Percentiles rank a stretch among this genome's conserved stretches.
Conservation (phyloP, 2,329 filamentous ascomycete species). For the Metarhizium album region DNA sequence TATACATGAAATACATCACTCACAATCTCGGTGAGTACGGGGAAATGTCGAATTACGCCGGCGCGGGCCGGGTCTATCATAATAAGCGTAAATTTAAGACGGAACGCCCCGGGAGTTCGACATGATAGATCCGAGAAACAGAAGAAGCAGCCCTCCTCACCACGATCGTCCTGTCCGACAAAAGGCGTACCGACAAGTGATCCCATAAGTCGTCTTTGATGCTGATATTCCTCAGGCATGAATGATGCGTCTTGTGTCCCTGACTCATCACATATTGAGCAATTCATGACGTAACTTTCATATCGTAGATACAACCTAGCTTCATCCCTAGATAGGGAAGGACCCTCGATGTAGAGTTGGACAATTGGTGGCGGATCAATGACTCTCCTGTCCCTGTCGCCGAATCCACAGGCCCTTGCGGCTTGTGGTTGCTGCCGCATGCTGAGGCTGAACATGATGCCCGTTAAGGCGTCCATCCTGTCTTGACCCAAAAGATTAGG, state of each 20-base stretch:
- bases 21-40: constrained; percentile 40
- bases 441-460: constrained; percentile 19
- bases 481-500: constrained; percentile 17
- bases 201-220: constrained; percentile 69
- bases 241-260: constrained; percentile 57
- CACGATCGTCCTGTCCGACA: constrained; percentile 62
- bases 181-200: constrained; percentile 68
- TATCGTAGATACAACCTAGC: constrained; percentile 40
- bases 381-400: constrained; percentile 69
- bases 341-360: constrained; percentile 56
- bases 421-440: constrained; percentile 71
- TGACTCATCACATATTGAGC: constrained; percentile 61
- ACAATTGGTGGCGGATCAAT: constrained; percentile 80
- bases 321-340: constrained; percentile 43
- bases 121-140: constrained; percentile 77
- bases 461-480: constrained; percentile 10
- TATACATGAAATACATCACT: constrained; percentile 70
- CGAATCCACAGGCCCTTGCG: constrained; percentile 72
- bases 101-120: constrained; percentile 64
- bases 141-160: constrained; percentile 70
- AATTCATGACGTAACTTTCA: constrained; percentile 62
- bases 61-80: constrained; percentile 53
- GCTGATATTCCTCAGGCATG: constrained; percentile 60
- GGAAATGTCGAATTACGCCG: constrained; percentile 34
- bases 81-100: constrained; percentile 63